These are phyloP conservation scores for Neckera pumila DNA, from an alignment of 225 moss, liverwort and hornwort species.

Conservation along the genomic window DNA sequence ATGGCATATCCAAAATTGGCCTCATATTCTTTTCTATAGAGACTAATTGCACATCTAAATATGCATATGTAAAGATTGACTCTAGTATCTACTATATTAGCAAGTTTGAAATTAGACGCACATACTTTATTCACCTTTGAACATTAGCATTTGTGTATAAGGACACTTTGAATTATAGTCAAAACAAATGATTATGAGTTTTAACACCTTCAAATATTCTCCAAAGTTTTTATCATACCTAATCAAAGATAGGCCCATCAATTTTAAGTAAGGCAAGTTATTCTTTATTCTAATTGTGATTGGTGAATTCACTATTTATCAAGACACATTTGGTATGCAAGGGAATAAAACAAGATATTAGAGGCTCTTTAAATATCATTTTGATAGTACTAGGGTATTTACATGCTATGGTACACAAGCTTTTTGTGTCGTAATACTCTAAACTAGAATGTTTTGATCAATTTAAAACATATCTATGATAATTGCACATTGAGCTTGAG, in stretches of 20 bases:
- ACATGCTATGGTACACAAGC: background rate
- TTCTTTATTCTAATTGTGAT: background rate
- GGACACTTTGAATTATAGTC: rapidly evolving
- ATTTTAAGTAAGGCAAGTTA: background rate
- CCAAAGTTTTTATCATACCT: background rate
- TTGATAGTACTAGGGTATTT: background rate
- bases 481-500: background rate
- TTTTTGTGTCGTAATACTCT: background rate
- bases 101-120: background rate
- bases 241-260: background rate
- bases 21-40: background rate
- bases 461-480: background rate
- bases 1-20: rapidly evolving
- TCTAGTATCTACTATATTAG: background rate
- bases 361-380: background rate
- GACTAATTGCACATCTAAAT: background rate
- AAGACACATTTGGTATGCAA: rapidly evolving
- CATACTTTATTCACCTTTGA: background rate
- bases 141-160: background rate
- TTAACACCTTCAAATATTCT: background rate
- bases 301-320: background rate
- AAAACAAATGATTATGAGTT: background rate
- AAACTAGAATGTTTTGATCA: background rate
- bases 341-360: background rate
- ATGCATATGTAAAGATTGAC: background rate